Percentiles rank a stretch among this genome's conserved stretches.
Evolutionary conservation across 2,329 filamentous ascomycete species (phyloP).

Genomic region (Colletotrichum sp.): DNA sequence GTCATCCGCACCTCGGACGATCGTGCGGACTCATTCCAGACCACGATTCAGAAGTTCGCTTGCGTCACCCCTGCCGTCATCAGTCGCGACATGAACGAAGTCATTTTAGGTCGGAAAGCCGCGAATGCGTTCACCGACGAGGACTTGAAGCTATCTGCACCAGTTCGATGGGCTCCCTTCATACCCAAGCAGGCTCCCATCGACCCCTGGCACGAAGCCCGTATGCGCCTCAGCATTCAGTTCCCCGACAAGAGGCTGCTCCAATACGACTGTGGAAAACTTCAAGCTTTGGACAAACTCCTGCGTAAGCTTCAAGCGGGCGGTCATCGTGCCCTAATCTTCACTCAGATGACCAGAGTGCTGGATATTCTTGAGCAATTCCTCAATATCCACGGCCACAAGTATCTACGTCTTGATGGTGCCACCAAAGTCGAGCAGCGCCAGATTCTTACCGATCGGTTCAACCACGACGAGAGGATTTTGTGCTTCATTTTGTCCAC

Average conservation of each 20-base stretch:
- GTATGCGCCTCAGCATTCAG: conserved; percentile 91
- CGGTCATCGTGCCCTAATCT: conserved; percentile 93
- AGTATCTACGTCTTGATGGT: conserved; percentile 95
- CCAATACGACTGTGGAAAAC: conserved; percentile 96
- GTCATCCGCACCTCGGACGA: conserved; percentile 78
- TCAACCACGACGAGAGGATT: conserved; percentile 93
- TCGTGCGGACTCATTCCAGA: conserved; percentile 74
- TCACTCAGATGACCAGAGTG: conserved; percentile 99
- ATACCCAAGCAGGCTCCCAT: conserved; percentile 59
- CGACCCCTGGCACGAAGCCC: conserved; percentile 92
- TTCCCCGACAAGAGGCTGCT: conserved; percentile 96
- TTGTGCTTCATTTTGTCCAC: conserved; percentile 95
- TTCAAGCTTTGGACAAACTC: conserved; percentile 86
- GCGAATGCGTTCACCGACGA: conserved; percentile 60
- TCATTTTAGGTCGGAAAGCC: conserved; percentile 67
- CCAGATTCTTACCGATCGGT: conserved; percentile 93
- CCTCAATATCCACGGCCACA: conserved; percentile 95
- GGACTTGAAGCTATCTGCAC: conserved; percentile 62
- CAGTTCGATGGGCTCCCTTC: conserved; percentile 59
- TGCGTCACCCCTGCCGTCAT: conserved; percentile 91
- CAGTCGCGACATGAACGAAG: conserved; percentile 74
- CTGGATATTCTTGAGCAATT: conserved; percentile 97
- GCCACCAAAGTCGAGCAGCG: conserved; percentile 95
- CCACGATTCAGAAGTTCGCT: conserved; percentile 82
- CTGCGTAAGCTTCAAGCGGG: conserved; percentile 86